Conservation (phyloP, 495 filamentous ascomycete genomes). For the Aspergillus homomorphus region DNA sequence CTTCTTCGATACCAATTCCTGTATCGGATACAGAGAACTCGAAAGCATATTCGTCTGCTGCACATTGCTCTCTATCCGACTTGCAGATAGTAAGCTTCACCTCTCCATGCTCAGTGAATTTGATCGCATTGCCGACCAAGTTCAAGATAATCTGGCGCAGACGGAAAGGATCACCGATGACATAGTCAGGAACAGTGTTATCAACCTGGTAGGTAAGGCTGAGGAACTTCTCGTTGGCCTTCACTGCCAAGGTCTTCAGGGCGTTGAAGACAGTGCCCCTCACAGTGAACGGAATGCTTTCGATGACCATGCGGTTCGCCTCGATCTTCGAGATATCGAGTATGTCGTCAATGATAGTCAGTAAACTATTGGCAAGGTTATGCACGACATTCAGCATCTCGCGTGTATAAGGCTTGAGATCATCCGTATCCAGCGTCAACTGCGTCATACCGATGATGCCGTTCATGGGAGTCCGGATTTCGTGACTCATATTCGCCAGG, state of each 20-base stretch:
- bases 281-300: slow-evolving; percentile 94
- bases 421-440: slow-evolving; percentile 90
- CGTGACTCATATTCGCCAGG: slow-evolving; percentile 98
- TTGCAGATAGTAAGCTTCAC: slow-evolving; percentile 91
- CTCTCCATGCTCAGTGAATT: slow-evolving; percentile 97
- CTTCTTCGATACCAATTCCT: slow-evolving; percentile 92
- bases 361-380: slow-evolving; percentile 90
- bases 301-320: slow-evolving; percentile 98
- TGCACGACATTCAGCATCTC: slow-evolving; percentile 99
- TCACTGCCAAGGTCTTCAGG: slow-evolving; percentile 91
- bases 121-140: slow-evolving; percentile 62
- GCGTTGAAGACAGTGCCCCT: slow-evolving; percentile 97
- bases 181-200: slow-evolving; percentile 90
- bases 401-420: slow-evolving; percentile 85
- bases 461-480: slow-evolving; percentile 95
- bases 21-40: slow-evolving; percentile 97
- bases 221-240: slow-evolving; percentile 95
- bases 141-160: slow-evolving; percentile 84
- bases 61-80: slow-evolving; percentile 61
- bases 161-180: slow-evolving; percentile 96
- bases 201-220: slow-evolving; percentile 94
- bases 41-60: slow-evolving; percentile 80
- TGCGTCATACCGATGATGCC: slow-evolving; percentile 94
- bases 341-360: slow-evolving; percentile 99
- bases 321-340: slow-evolving; percentile 99